A percentile compares a stretch with the other conserved stretches of the same genome.
Conservation (phyloP, 805 yeast species). For the Candida gorgasii region DNA sequence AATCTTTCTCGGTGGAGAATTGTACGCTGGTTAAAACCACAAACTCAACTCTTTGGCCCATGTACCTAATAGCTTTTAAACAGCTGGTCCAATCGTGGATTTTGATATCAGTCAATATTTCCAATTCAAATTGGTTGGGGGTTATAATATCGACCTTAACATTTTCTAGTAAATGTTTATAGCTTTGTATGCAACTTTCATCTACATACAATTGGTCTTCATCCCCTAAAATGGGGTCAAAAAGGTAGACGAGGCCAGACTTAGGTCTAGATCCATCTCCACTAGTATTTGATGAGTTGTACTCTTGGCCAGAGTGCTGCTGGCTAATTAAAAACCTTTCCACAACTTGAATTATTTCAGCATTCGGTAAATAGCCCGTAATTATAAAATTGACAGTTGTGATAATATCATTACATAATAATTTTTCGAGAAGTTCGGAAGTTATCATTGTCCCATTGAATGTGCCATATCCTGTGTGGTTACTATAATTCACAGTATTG, state of each 20-base stretch:
- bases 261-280: too few species aligned
- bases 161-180: conserved; percentile 49
- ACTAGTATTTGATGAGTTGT: too few species aligned
- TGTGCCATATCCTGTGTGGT: conserved; percentile 85
- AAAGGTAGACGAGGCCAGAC: conserved; percentile 55
- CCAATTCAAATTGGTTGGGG: conserved; percentile 90
- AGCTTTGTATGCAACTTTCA: conserved; percentile 39
- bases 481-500: conserved; percentile 85
- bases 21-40: conserved; percentile 1
- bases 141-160: conserved; percentile 71
- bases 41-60: conserved; percentile 38
- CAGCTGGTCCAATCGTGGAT: conserved; percentile 44
- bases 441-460: conserved; percentile 58
- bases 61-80: conserved; percentile 42
- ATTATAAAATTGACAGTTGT: conserved; percentile 35
- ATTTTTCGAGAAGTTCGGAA: conserved; percentile 33
- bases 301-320: too few species aligned
- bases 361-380: conserved; percentile 70
- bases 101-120: conserved; percentile 57
- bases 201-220: conserved; percentile 70
- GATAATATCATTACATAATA: conserved; percentile 45
- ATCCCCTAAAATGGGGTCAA: conserved; percentile 85
- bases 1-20: conserved; percentile 9
- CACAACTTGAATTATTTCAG: conserved; percentile 38
- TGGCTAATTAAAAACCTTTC: background rate